Evolutionary conservation across 2,329 filamentous ascomycete genomes (phyloP).

Genomic region (Parastagonospora avenae): DNA sequence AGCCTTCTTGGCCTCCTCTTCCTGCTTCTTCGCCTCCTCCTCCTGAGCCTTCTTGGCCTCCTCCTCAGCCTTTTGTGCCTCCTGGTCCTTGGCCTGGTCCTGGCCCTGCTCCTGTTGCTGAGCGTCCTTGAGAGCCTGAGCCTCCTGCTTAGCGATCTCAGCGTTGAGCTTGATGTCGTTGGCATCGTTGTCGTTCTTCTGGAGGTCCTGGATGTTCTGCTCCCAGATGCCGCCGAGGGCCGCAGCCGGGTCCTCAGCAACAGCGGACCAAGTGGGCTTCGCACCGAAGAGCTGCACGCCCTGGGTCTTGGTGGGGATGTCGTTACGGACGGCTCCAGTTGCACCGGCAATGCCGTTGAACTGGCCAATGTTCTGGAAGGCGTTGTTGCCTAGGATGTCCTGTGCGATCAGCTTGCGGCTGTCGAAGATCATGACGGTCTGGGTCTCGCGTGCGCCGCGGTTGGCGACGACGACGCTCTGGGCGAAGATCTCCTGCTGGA

Average conservation of each 20-base stretch:
- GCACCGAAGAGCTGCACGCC: slow-evolving; percentile 34
- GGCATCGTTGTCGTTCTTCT: slow-evolving; percentile 26
- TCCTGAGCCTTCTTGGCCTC: slow-evolving; percentile 1
- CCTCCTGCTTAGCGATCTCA: slow-evolving; percentile 23
- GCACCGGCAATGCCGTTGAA: slow-evolving; percentile 20
- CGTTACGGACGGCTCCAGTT: slow-evolving; percentile 9
- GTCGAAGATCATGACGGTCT: slow-evolving; percentile 40
- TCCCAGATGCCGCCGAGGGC: slow-evolving; percentile 35
- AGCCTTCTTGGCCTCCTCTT: slow-evolving; percentile 6
- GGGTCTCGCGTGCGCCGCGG: slow-evolving; percentile 24
- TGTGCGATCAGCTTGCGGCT: slow-evolving; percentile 29
- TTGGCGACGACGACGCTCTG: slow-evolving; percentile 37
- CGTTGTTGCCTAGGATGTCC: slow-evolving; percentile 29
- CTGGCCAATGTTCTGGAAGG: slow-evolving; percentile 12
- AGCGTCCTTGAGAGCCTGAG: slow-evolving; percentile 19
- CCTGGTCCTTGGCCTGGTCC: neutral
- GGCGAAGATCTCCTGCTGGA: slow-evolving; percentile 36
- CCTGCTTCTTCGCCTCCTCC: slow-evolving; percentile 4
- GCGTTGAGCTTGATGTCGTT: slow-evolving; percentile 31
- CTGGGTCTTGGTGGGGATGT: slow-evolving; percentile 28
- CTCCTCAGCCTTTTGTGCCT: slow-evolving; percentile 1
- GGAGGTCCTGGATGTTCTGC: slow-evolving; percentile 30
- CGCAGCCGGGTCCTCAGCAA: slow-evolving; percentile 36
- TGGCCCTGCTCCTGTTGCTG: slow-evolving; percentile 7
- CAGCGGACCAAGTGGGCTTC: slow-evolving; percentile 31